Base-by-base conservation (phyloP, 495 filamentous ascomycete species). In the Neurospora intermedia region DNA sequence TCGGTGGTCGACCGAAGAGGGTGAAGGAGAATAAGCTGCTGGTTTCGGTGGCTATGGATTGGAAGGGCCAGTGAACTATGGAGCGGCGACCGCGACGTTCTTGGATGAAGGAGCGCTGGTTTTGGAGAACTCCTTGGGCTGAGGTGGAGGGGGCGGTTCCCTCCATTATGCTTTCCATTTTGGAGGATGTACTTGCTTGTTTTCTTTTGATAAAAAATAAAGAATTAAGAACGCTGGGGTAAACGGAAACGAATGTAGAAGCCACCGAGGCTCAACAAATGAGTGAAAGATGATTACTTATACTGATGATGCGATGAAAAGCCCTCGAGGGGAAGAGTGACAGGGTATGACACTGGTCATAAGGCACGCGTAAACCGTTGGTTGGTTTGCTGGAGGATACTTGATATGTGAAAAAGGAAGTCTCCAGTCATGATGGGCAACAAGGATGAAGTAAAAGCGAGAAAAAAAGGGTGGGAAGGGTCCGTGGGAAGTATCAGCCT, bases 1-100 rank as follows among this genome's bases (percentile, higher is more conserved):
- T 66, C 1, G 54, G 54, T 6, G 27, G 54, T 66, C 54, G 54
- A 13, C 54, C 48, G 23, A 20, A 27, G 23, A 59, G 48, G 20
- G 11, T 27, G 48, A 59, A 66, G 54, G 54, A 66, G 27, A 38
- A 66, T 18, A 66, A 72, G 40, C 75, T 40, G 27, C 76, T 75
- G 11, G 74, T 73, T 18, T 77, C 77, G 70, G 76, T 75, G 18
- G 62, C 69, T 46, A 78, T 74, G 75, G 75, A 78, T 43, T 82
- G 79, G 70, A 83, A 81, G 11, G 81, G 81, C 81, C 81, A 83
- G 39, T 80, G 78, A 1, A 78, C 35, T 5, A 66, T 15, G 6
- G 54, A 66, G 13, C 54, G 54, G 6, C 15, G 54, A 2, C 54
- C 27, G 3, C 54, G 54, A 27, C 54, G 54, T 66, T 66, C 54